Evolutionary conservation across 1,284 basidiomycete species (phyloP).

Genomic region (Rugosomyces carneus): DNA sequence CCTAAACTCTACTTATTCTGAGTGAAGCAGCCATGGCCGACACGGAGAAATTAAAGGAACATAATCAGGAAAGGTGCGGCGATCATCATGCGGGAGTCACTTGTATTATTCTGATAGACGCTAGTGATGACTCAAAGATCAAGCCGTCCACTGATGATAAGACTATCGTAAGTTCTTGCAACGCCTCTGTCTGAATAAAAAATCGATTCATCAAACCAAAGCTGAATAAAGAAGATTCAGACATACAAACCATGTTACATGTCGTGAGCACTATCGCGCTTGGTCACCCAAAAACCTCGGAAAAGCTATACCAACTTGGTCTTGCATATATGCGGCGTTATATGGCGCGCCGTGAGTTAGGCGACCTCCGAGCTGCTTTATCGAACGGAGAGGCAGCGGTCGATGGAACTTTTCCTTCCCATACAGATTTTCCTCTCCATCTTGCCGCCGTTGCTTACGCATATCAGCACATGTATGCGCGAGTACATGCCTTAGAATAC

Average conservation of each 20-base stretch:
- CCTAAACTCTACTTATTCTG: no score
- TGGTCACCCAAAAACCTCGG: background rate
- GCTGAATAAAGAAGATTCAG: background rate
- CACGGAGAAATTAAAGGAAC: no score
- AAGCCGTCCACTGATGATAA: background rate
- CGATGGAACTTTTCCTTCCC: background rate
- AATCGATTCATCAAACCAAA: background rate
- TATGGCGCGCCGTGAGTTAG: background rate
- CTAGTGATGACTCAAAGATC: background rate
- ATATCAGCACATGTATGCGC: background rate
- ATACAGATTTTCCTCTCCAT: conserved; percentile 1
- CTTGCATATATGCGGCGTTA: conserved; percentile 1
- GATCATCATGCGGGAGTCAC: background rate
- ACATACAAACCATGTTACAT: background rate
- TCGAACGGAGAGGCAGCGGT: background rate
- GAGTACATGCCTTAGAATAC: background rate
- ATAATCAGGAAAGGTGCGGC: background rate
- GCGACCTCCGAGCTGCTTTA: background rate
- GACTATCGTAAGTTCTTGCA: background rate
- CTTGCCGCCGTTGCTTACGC: conserved; percentile 1
- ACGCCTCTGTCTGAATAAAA: background rate
- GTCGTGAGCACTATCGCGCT: background rate
- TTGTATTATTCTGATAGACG: no score
- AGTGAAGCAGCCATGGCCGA: no score
- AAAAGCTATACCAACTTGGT: background rate